A percentile compares a stretch with the other conserved stretches of the same genome.
Conservation (phyloP, 2,329 filamentous ascomycete species). For the Apiospora aurea region DNA sequence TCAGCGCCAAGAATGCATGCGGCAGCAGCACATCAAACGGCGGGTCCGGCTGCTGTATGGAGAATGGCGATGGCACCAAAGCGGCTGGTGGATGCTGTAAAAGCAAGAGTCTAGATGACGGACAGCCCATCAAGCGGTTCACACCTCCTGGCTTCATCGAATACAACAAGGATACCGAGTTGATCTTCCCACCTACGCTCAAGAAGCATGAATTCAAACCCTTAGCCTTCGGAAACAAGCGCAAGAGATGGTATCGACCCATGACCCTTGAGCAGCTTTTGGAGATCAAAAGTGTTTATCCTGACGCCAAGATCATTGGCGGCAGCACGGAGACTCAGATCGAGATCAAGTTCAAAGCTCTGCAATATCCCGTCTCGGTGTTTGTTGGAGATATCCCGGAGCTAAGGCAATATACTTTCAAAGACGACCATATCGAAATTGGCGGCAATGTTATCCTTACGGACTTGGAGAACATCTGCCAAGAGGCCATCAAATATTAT, state of each 20-base stretch:
- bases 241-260: conserved; percentile 91
- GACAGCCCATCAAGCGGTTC: conserved; percentile 70
- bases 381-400: conserved; percentile 94
- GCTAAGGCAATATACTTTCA: conserved; percentile 80
- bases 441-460: conserved; percentile 93
- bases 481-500: conserved; percentile 80
- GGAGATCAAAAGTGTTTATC: conserved; percentile 87
- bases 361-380: conserved; percentile 88
- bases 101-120: conserved; percentile 57
- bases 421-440: conserved; percentile 84
- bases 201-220: conserved; percentile 84
- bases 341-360: conserved; percentile 96
- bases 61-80: conserved; percentile 55
- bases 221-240: conserved; percentile 90
- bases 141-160: conserved; percentile 91
- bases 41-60: conserved; percentile 74
- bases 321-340: conserved; percentile 98
- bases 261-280: conserved; percentile 86
- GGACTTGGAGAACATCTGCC: conserved; percentile 85
- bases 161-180: conserved; percentile 90
- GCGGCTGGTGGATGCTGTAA: conserved; percentile 73
- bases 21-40: conserved; percentile 58
- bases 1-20: conserved; percentile 63
- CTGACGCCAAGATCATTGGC: conserved; percentile 90
- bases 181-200: conserved; percentile 90